Conservation (phyloP, 2,329 filamentous ascomycete genomes). For the Rutstroemia sp. region DNA sequence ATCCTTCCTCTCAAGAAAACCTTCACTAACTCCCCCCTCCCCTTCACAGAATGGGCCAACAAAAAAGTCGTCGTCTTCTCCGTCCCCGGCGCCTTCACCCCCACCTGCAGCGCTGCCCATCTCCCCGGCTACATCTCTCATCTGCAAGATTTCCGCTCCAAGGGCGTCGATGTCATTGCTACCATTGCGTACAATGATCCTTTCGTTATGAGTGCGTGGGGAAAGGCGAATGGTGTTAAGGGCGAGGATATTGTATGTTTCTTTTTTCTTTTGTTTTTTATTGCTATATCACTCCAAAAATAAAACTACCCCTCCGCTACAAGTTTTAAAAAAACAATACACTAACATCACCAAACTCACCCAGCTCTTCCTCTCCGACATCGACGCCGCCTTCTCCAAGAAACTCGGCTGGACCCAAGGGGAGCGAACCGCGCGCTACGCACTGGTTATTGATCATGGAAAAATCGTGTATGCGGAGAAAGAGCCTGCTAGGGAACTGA, state of each 20-base stretch:
- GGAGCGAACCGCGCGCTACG: slow-evolving; percentile 58
- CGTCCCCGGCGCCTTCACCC: slow-evolving; percentile 64
- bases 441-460: slow-evolving; percentile 60
- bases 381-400: slow-evolving; percentile 57
- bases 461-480: slow-evolving; percentile 61
- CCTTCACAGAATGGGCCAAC: slow-evolving; percentile 48
- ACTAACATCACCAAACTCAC: not conserved
- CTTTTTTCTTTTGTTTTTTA: not conserved
- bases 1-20: not conserved
- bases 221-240: slow-evolving; percentile 61
- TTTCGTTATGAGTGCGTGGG: slow-evolving; percentile 66
- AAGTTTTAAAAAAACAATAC: no score
- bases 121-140: slow-evolving; percentile 63
- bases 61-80: slow-evolving; percentile 67
- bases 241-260: slow-evolving; percentile 52
- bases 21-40: not conserved
- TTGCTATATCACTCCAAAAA: no score
- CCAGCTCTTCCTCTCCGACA: slow-evolving; percentile 59
- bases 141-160: slow-evolving; percentile 48
- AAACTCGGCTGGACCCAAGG: slow-evolving; percentile 55
- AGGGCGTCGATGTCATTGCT: slow-evolving; percentile 62
- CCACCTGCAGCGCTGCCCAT: slow-evolving; percentile 60
- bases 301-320: no score
- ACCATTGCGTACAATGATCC: slow-evolving; percentile 63
- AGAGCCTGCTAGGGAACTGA: slow-evolving; percentile 37